Evolutionary conservation across 441 rosid genomes (phyloP), one percentile per base, ranked within the genome.

Genomic region (Populus hybrid): DNA sequence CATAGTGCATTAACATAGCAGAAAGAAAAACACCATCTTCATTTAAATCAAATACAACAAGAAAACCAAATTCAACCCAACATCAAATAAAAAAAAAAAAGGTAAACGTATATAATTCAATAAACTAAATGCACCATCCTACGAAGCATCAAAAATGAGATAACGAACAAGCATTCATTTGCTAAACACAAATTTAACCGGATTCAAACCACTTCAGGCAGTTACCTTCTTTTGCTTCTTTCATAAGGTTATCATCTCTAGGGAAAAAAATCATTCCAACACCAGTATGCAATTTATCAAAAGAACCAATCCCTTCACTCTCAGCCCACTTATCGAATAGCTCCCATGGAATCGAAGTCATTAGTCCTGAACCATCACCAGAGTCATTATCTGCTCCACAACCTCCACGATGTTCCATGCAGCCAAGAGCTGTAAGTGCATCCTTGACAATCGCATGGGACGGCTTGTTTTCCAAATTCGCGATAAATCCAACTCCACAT

Each of bases 401-500:
- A 42, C 99, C 98, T 35, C 99, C 98, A 79, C 99, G 98, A 84
- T 97, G 99, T 83, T 97, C 98, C 99, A 97, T 97, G 84, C 99
- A 97, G 61, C 98, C 93, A 78, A 97, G 98, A 78, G 98, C 98
- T 50, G 80, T 80, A 79, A 97, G 97, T 73, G 98, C 98, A 88
- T 94, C 96, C 75, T 87, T 83, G 73, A 93, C 87, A 53, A 92
- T 89, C 82, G 85, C 87, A 89, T 92, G 93, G 36, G 98, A 93
- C 78, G 97, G 88, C 82, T 85, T 93, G 75, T 94, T 97, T 73
- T 97, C 97, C 82, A 97, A 84, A 86, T 94, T 92, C 26, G 98
- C 97, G 89, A 97, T 93, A 83, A 97, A 97, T 70, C 99, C 99
- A 83, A 97, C 99, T 76, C 99, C 99, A 77, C 99, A 94, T 67